A percentile compares a stretch with the other conserved stretches of the same genome.
These are phyloP conservation scores for Lyophyllum semitale DNA, from an alignment of 768 basidiomycete species.

Conservation along the genomic window DNA sequence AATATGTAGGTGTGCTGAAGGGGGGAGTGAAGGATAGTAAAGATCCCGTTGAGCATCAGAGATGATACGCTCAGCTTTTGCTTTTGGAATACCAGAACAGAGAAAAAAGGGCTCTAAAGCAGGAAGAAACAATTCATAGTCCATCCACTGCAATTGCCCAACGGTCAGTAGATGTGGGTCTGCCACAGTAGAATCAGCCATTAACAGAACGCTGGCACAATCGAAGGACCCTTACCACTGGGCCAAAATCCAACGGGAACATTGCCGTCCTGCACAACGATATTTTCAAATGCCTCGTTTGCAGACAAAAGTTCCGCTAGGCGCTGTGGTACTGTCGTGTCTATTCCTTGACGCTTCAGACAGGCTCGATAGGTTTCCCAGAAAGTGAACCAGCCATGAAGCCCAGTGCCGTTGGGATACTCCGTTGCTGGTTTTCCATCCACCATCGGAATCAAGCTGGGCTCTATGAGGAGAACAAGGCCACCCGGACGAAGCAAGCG, in stretches of 20 bases:
- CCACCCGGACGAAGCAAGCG: constrained; percentile 74
- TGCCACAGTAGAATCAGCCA: constrained; percentile 23
- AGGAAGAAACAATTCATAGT: constrained; percentile 65
- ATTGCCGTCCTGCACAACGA: constrained; percentile 56
- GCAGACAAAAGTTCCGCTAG: constrained; percentile 50
- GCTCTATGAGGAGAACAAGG: constrained; percentile 66
- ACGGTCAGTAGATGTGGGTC: constrained; percentile 62
- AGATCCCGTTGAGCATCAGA: constrained; percentile 66
- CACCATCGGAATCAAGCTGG: constrained; percentile 52
- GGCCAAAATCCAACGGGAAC: constrained; percentile 75
- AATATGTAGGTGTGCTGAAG: constrained; percentile 58
- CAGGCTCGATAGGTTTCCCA: constrained; percentile 65
- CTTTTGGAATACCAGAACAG: constrained; percentile 50
- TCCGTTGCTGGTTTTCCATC: constrained; percentile 43
- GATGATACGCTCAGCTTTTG: constrained; percentile 56
- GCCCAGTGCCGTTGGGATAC: constrained; percentile 27
- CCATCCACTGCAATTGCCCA: constrained; percentile 76
- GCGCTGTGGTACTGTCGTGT: constrained; percentile 58
- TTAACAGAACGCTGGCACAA: constrained; percentile 7
- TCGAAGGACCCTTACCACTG: constrained; percentile 40
- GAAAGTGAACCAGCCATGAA: constrained; percentile 62
- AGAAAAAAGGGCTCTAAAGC: constrained; percentile 64
- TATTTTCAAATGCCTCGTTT: constrained; percentile 55
- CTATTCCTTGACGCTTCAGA: constrained; percentile 52
- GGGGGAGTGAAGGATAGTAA: constrained; percentile 55